A percentile compares a stretch with the other conserved stretches of the same genome.
These are phyloP conservation scores for Trametes elegans DNA, from an alignment of 768 basidiomycete species.

Conservation along the genomic window DNA sequence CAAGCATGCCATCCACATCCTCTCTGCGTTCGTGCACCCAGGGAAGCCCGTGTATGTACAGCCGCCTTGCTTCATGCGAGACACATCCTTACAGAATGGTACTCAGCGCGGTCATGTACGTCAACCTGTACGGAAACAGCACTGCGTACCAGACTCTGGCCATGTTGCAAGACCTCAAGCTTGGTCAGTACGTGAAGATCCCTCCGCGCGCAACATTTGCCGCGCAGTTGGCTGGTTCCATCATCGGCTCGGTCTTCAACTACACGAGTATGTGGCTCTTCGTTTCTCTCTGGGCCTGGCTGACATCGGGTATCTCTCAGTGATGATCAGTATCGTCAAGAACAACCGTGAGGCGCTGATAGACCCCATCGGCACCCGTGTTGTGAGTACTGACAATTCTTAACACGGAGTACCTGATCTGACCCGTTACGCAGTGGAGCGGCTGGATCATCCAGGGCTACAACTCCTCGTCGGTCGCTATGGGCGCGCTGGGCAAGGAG, in stretches of 20 bases:
- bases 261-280: slow-evolving; percentile 39
- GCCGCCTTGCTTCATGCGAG: background rate
- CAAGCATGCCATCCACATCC: slow-evolving; percentile 48
- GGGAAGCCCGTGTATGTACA: slow-evolving; percentile 44
- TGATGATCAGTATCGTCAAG: slow-evolving; percentile 48
- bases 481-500: slow-evolving; percentile 53
- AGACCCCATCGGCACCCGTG: slow-evolving; percentile 48
- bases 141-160: slow-evolving; percentile 52
- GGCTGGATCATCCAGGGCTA: slow-evolving; percentile 53
- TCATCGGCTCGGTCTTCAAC: slow-evolving; percentile 51
- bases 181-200: slow-evolving; percentile 55
- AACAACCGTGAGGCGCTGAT: slow-evolving; percentile 45
- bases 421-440: slow-evolving; percentile 38
- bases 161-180: slow-evolving; percentile 52
- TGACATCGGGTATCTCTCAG: slow-evolving; percentile 25
- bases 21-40: slow-evolving; percentile 49
- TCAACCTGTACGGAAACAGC: slow-evolving; percentile 52
- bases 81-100: background rate
- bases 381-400: slow-evolving; percentile 31
- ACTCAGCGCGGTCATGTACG: slow-evolving; percentile 51
- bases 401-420: background rate
- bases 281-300: background rate
- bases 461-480: slow-evolving; percentile 54
- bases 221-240: slow-evolving; percentile 48
- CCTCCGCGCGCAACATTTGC: slow-evolving; percentile 49